Evolutionary conservation across 129 eudicot genomes (phyloP).

Genomic region (Ambrosia artemisiifolia): DNA sequence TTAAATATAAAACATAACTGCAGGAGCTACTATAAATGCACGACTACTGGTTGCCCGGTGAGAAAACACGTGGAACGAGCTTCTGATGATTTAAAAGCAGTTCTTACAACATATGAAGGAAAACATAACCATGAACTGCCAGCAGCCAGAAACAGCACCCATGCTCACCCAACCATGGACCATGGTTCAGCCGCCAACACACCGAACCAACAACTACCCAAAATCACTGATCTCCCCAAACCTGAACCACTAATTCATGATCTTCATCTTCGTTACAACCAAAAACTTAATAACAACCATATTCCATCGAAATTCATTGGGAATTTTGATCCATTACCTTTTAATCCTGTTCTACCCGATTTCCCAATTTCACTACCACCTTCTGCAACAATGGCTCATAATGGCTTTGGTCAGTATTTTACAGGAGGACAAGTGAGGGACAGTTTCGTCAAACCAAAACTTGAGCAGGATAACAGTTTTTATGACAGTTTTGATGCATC

Average conservation of each 20-base stretch:
- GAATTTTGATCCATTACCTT: conserved; percentile 36
- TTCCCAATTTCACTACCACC: conserved; percentile 37
- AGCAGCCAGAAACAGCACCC: conserved; percentile 45
- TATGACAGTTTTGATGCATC: conserved; percentile 35
- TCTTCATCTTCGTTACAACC: conserved; percentile 31
- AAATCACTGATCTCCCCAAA: conserved; percentile 30
- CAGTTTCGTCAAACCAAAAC: conserved; percentile 39
- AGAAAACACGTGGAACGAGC: conserved; percentile 81
- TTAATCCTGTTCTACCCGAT: conserved; percentile 40
- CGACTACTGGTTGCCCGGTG: conserved; percentile 60
- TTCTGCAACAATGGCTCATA: conserved; percentile 29
- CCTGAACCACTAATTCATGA: conserved; percentile 49
- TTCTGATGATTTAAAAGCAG: conserved; percentile 56
- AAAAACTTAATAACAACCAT: conserved; percentile 30
- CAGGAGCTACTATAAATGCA: conserved; percentile 87
- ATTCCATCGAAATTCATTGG: conserved; percentile 40
- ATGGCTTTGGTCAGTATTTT: conserved; percentile 29
- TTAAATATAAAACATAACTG: conserved; percentile 7
- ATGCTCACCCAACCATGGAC: conserved; percentile 25
- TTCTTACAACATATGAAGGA: conserved; percentile 71
- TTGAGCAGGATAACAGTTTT: conserved; percentile 39
- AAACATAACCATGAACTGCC: conserved; percentile 76
- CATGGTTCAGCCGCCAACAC: conserved; percentile 27
- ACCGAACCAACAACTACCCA: conserved; percentile 24
- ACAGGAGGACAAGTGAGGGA: conserved; percentile 35